phyloP scores from a whole-genome alignment of 768 basidiomycete species.

The Xerocomellus chrysenteron region DNA sequence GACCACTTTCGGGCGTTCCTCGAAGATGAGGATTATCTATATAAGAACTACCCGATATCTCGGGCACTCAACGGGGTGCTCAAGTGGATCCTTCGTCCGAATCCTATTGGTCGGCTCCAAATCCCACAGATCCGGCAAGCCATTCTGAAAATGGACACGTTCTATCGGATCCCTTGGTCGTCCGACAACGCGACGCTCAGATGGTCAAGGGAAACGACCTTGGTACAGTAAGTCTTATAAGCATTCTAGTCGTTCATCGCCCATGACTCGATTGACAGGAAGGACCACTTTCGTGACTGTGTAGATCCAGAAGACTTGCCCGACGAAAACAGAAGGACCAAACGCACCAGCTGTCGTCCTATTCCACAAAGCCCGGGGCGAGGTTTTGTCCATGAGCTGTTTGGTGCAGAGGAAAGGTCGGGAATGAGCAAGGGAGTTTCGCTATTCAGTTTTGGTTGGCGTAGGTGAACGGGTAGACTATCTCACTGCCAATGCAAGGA shows the following conservation, averaged over 20 bases:
- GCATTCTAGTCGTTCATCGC: too few relatives aligned
- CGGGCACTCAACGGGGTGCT: constrained; percentile 9
- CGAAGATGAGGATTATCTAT: constrained; percentile 17
- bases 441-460: not conserved
- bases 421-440: not conserved
- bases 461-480: not conserved
- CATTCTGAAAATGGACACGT: constrained; percentile 15
- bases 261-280: not conserved
- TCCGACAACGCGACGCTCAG: not conserved
- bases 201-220: not conserved
- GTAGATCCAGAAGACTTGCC: not conserved
- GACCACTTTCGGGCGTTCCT: constrained; percentile 13
- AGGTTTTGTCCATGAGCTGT: not conserved
- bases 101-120: constrained; percentile 13
- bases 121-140: constrained; percentile 19
- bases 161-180: constrained; percentile 7
- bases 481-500: not conserved
- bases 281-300: not conserved
- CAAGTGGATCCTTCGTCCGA: constrained; percentile 17
- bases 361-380: not conserved
- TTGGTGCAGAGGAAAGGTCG: not conserved
- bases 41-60: constrained; percentile 15
- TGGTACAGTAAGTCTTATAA: not conserved
- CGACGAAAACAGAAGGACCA: not conserved
- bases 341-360: not conserved